Conservation (phyloP, 192 early-diverging fungal genomes). For the Gigaspora rosea region DNA sequence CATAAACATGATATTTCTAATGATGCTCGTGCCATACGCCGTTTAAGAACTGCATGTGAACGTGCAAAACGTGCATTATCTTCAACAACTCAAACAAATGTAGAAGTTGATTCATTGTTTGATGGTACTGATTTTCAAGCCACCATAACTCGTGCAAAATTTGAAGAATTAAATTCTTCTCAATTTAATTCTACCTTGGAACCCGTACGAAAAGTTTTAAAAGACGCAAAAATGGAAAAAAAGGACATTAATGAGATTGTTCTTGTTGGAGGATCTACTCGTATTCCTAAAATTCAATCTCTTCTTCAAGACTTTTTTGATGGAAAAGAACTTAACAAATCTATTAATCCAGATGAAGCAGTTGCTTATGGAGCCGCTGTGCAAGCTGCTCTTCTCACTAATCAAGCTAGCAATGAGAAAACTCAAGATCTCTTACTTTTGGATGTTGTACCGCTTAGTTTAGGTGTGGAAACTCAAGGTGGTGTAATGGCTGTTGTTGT, state of each 20-base stretch:
- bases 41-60: conserved; percentile 88
- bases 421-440: conserved; percentile 77
- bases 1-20: conserved; percentile 78
- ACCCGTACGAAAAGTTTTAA: conserved; percentile 88
- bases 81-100: conserved; percentile 78
- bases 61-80: conserved; percentile 95
- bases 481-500: conserved; percentile 83
- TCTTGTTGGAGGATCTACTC: conserved; percentile 88
- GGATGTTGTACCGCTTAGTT: conserved; percentile 82
- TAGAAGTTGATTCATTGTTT: conserved; percentile 89
- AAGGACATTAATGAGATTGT: conserved; percentile 77
- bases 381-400: conserved; percentile 79
- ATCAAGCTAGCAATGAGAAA: conserved; percentile 60
- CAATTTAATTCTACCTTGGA: conserved; percentile 89
- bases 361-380: conserved; percentile 93
- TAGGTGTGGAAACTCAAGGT: conserved; percentile 85
- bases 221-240: conserved; percentile 81
- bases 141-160: conserved; percentile 92
- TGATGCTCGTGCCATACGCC: conserved; percentile 86
- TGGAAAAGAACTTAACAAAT: conserved; percentile 80
- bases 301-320: conserved; percentile 78
- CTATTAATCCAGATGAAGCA: conserved; percentile 96
- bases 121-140: conserved; percentile 86
- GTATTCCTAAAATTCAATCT: conserved; percentile 90
- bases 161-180: conserved; percentile 90